These are phyloP conservation scores for Chaetomium globosum DNA, from an alignment of 2,329 filamentous ascomycete genomes.

Conservation along the genomic window DNA sequence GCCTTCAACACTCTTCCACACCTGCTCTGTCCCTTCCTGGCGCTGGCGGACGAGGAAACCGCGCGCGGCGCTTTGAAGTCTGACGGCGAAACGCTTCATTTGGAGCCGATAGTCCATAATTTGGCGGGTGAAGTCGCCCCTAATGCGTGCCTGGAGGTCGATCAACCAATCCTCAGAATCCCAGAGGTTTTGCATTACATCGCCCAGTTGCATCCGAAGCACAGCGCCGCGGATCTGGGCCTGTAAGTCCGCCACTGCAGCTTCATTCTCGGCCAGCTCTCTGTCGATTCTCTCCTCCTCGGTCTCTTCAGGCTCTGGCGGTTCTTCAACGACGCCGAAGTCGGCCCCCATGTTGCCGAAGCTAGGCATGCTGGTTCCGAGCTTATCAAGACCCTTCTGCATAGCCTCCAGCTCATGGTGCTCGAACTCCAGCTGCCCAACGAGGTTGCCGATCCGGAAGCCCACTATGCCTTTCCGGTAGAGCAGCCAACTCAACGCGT, in stretches of 20 bases:
- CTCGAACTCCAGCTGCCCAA: conserved; percentile 95
- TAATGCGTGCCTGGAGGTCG: conserved; percentile 81
- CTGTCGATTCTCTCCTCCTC: conserved; percentile 86
- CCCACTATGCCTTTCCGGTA: conserved; percentile 93
- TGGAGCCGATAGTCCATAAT: conserved; percentile 77
- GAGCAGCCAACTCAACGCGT: conserved; percentile 95
- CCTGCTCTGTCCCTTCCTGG: conserved; percentile 63
- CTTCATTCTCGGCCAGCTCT: conserved; percentile 77
- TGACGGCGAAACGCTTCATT: conserved; percentile 79
- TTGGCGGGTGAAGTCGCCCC: conserved; percentile 85
- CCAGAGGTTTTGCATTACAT: conserved; percentile 88
- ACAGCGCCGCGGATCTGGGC: conserved; percentile 82
- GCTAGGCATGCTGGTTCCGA: conserved; percentile 93
- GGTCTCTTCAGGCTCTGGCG: conserved; percentile 75
- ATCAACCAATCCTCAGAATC: conserved; percentile 76
- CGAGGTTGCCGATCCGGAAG: conserved; percentile 94
- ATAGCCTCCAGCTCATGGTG: conserved; percentile 96
- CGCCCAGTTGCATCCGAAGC: conserved; percentile 73
- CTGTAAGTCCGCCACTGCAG: conserved; percentile 75
- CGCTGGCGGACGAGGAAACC: conserved; percentile 72
- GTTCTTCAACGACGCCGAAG: conserved; percentile 80
- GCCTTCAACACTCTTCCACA: conserved; percentile 70
- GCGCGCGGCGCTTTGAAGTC: conserved; percentile 78
- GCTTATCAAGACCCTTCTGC: conserved; percentile 94
- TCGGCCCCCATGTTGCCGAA: conserved; percentile 97